Conservation (phyloP, 768 basidiomycete species). For the Rhodotorula taiwanensis region DNA sequence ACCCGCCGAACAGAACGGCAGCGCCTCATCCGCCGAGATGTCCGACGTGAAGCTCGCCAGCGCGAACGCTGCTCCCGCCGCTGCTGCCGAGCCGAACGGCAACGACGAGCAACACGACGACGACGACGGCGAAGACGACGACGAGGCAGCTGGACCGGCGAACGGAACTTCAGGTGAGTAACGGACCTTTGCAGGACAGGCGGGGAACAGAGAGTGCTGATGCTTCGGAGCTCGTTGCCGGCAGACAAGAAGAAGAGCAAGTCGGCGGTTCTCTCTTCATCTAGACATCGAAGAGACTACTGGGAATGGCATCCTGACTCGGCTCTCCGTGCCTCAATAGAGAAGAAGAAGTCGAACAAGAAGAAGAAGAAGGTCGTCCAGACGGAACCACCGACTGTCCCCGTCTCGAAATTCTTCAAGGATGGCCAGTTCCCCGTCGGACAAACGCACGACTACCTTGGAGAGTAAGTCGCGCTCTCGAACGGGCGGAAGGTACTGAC, state of each 20-base stretch:
- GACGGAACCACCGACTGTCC: conserved; percentile 84
- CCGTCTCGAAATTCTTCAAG: conserved; percentile 79
- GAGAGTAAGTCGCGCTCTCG: conserved; percentile 65
- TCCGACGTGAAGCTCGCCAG: too few relatives aligned
- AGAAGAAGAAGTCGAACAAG: conserved; percentile 82
- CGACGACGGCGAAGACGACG: conserved; percentile 41
- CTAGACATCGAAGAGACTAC: too few relatives aligned
- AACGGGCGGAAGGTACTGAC: neutral
- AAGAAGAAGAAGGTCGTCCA: conserved; percentile 67
- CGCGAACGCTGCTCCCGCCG: neutral
- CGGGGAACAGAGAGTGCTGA: too few relatives aligned
- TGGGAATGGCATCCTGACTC: too few relatives aligned
- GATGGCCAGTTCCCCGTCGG: conserved; percentile 84
- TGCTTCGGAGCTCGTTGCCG: neutral
- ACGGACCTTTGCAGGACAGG: neutral
- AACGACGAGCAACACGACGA: neutral
- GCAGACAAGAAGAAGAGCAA: conserved; percentile 41
- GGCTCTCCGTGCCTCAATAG: neutral
- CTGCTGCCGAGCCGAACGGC: neutral
- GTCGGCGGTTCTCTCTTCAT: neutral
- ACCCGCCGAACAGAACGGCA: too few relatives aligned
- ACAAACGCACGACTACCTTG: conserved; percentile 80
- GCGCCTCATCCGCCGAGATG: too few relatives aligned
- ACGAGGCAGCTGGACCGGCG: conserved; percentile 42
- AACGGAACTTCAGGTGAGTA: conserved; percentile 28